These are phyloP conservation scores for Kockiozyma suomiensis DNA, from an alignment of 805 yeast genomes.

Conservation along the genomic window DNA sequence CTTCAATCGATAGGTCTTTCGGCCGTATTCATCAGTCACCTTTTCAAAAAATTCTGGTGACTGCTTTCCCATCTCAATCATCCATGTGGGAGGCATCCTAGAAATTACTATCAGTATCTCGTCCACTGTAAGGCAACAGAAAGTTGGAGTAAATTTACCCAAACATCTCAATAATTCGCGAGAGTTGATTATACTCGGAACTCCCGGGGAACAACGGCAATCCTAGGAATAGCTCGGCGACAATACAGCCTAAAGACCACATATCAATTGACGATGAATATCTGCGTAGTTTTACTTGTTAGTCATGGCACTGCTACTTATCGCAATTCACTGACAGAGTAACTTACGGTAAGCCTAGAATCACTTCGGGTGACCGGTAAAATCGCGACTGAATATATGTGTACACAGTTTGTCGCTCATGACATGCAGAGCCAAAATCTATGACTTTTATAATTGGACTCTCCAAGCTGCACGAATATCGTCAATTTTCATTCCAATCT, in stretches of 20 bases:
- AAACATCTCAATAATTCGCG: constrained; percentile 77
- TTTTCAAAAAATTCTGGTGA: constrained; percentile 68
- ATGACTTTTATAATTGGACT: constrained; percentile 86
- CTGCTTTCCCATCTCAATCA: constrained; percentile 94
- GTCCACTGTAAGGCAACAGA: no score
- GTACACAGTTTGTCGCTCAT: constrained; percentile 75
- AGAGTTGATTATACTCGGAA: constrained; percentile 87
- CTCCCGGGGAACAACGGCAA: constrained; percentile 93
- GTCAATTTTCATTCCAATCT: no score
- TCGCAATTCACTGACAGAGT: no score
- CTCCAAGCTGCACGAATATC: constrained; percentile 52
- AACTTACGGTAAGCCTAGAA: constrained; percentile 78
- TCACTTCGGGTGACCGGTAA: constrained; percentile 93
- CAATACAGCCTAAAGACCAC: constrained; percentile 96
- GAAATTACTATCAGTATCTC: not conserved
- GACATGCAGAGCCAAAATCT: constrained; percentile 72
- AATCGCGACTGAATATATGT: constrained; percentile 95
- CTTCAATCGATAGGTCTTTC: constrained; percentile 48
- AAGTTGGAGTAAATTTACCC: constrained; percentile 50
- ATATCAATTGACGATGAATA: constrained; percentile 89
- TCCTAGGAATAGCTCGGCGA: constrained; percentile 88
- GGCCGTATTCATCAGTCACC: constrained; percentile 44
- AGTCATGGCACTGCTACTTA: no score
- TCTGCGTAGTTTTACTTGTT: not conserved
- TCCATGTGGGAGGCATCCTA: constrained; percentile 80